Conservation (phyloP, 805 yeast species). For the Candida qinlingensis region DNA sequence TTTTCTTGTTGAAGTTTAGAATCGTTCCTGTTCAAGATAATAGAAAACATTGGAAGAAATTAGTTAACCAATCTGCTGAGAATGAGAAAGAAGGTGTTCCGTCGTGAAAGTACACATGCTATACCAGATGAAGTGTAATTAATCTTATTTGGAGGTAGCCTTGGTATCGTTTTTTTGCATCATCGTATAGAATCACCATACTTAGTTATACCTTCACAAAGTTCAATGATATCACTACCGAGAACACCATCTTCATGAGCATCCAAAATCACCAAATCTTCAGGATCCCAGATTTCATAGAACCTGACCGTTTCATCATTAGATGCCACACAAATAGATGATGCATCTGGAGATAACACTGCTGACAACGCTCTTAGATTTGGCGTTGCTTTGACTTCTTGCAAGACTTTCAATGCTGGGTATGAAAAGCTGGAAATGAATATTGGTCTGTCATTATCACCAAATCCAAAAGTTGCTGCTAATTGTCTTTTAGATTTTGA, state of each 20-base stretch:
- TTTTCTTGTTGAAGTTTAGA: slow-evolving; percentile 51
- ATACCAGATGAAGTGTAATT: not conserved
- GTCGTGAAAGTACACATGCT: slow-evolving; percentile 33
- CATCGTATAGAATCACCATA: slow-evolving; percentile 25
- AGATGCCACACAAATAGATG: slow-evolving; percentile 64
- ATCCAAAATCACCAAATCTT: slow-evolving; percentile 30
- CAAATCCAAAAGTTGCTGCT: slow-evolving; percentile 79
- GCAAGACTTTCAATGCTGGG: slow-evolving; percentile 50
- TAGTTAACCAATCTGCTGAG: slow-evolving; percentile 49
- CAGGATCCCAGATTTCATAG: slow-evolving; percentile 62
- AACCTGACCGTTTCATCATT: slow-evolving; percentile 76
- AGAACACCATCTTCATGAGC: slow-evolving; percentile 41
- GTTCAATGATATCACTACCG: slow-evolving; percentile 54
- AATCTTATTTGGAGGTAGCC: not conserved
- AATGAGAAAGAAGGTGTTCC: slow-evolving; percentile 87
- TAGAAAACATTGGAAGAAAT: slow-evolving; percentile 57
- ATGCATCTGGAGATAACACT: slow-evolving; percentile 57
- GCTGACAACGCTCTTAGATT: slow-evolving; percentile 63
- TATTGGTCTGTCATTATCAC: slow-evolving; percentile 44
- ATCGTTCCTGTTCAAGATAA: slow-evolving; percentile 67
- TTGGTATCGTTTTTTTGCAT: not conserved
- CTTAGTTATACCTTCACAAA: slow-evolving; percentile 47
- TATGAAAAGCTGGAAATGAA: slow-evolving; percentile 60
- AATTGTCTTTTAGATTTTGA: slow-evolving; percentile 57
- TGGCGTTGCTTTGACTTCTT: slow-evolving; percentile 44